Base-by-base conservation (phyloP, 441 rosid genomes). In the Lagerstroemia fauriei region DNA sequence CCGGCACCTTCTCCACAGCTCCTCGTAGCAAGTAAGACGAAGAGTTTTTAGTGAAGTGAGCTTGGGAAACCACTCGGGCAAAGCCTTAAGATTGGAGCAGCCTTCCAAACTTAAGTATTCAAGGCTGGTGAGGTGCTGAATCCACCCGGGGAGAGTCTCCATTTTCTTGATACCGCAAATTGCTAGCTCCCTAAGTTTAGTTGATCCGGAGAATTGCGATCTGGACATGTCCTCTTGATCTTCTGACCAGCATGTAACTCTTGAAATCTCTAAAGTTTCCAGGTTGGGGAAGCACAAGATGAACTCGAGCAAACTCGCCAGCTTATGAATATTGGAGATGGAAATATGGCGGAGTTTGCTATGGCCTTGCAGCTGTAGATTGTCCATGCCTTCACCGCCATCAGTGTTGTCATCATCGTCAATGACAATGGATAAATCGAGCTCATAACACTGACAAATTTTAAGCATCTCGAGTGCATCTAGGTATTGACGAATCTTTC, bases 281-380 rank as follows among this genome's bases (percentile, higher is more conserved):
- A 65, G 78, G 81, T n/a, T 72, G 72, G 71, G 22, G 9, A 63
- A 65, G 80, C 25, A 12, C 11, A 27, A 48, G 53, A 73, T 65
- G 73, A 6, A 51, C 41, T 20, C 56, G 4, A 14, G 83, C 32
- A 25, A 61, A 81, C 34, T 11, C 29, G 41, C 22, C 48, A 27
- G 27, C 34, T 65, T 65, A 0, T 10, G 17, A 65, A 65, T 13
- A 27, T 10, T 12, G 4, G 3, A 0, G 3, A 65, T 29, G 14
- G 0, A 4, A 65, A 65, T 0, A 22, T 29, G 13, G 18, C 70
- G 34, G 27, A 65, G 70, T 25, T 29, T 27, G 3, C 9, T 9
- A 9, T 9, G 16, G 34, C 70, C 70, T 8, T 65, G 70, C 70
- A 65, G 51, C 51, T 48, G 51, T 14, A 48, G 51, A 48, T 48